phyloP scores from a whole-genome alignment of 441 rosid species.

The Jatropha podagrica region DNA sequence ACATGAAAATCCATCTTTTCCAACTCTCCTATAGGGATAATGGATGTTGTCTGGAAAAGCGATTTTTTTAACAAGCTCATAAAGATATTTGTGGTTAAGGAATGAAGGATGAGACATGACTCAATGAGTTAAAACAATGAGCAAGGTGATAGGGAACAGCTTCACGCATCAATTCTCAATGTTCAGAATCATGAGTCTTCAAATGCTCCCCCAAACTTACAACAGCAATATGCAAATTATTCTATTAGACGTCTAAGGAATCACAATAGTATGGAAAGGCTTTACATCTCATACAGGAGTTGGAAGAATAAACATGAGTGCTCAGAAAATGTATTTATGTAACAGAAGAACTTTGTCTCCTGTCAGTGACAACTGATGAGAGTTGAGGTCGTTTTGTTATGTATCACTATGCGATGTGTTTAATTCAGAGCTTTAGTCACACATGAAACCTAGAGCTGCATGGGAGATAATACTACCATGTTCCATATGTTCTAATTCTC shows the following conservation, averaged over 20 bases:
- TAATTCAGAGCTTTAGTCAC: not conserved
- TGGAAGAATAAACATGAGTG: not conserved
- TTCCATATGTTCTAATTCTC: not conserved
- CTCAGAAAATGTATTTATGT: not conserved
- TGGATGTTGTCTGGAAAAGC: not conserved
- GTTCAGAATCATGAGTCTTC: not conserved
- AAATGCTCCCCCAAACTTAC: constrained; percentile 1
- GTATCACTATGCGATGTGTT: not conserved
- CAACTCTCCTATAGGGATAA: not conserved
- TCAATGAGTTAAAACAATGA: not conserved
- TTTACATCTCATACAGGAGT: not conserved
- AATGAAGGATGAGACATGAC: not conserved
- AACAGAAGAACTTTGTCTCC: not conserved
- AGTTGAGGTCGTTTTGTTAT: not conserved
- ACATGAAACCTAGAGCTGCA: not conserved
- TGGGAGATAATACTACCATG: not conserved
- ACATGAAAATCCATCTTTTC: not conserved
- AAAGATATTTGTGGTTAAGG: not conserved
- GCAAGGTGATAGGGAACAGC: not conserved
- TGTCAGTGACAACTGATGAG: not conserved
- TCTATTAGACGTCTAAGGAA: not conserved
- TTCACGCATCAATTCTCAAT: not conserved
- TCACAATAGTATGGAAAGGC: not conserved
- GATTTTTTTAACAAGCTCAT: not conserved
- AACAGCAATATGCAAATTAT: not conserved